These are phyloP conservation scores for Penicillium samsonianum DNA, from an alignment of 495 filamentous ascomycete genomes.

Conservation along the genomic window DNA sequence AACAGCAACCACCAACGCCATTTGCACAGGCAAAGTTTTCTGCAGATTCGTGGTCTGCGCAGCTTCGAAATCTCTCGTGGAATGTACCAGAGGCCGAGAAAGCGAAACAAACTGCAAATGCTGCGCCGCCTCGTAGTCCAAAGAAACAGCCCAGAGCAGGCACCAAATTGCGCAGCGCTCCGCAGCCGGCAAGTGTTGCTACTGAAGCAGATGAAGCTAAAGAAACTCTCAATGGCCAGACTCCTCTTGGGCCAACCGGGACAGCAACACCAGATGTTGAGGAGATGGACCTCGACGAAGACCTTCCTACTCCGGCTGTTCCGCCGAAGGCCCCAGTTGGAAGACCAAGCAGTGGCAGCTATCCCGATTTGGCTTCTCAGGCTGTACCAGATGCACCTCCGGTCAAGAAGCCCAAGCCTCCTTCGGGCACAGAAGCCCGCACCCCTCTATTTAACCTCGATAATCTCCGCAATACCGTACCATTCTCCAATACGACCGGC, in stretches of 20 bases:
- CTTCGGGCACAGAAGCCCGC: slow-evolving; percentile 44
- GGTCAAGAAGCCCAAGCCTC: slow-evolving; percentile 25
- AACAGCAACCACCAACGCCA: slow-evolving; percentile 33
- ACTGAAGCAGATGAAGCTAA: slow-evolving; percentile 47
- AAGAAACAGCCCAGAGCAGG: slow-evolving; percentile 35
- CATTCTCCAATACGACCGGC: slow-evolving; percentile 55
- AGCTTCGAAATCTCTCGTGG: slow-evolving; percentile 60
- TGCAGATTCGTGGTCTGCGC: slow-evolving; percentile 64
- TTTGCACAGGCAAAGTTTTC: slow-evolving; percentile 57
- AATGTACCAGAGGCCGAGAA: slow-evolving; percentile 41
- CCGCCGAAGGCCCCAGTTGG: slow-evolving; percentile 10
- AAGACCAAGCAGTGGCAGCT: slow-evolving; percentile 10
- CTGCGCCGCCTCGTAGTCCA: slow-evolving; percentile 39
- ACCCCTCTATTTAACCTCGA: slow-evolving; percentile 52
- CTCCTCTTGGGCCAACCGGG: slow-evolving; percentile 13
- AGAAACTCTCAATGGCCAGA: slow-evolving; percentile 30
- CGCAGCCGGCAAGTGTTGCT: slow-evolving; percentile 41
- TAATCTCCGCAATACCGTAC: slow-evolving; percentile 66
- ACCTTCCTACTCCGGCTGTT: slow-evolving; percentile 23
- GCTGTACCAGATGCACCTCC: slow-evolving; percentile 21
- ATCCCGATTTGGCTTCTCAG: slow-evolving; percentile 24
- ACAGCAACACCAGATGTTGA: slow-evolving; percentile 26
- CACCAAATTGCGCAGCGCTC: slow-evolving; percentile 29
- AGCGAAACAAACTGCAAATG: slow-evolving; percentile 28
- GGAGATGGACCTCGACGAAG: slow-evolving; percentile 55